phyloP scores from a whole-genome alignment of 352 stramenopile genomes.

The Globisporangium canariense region DNA sequence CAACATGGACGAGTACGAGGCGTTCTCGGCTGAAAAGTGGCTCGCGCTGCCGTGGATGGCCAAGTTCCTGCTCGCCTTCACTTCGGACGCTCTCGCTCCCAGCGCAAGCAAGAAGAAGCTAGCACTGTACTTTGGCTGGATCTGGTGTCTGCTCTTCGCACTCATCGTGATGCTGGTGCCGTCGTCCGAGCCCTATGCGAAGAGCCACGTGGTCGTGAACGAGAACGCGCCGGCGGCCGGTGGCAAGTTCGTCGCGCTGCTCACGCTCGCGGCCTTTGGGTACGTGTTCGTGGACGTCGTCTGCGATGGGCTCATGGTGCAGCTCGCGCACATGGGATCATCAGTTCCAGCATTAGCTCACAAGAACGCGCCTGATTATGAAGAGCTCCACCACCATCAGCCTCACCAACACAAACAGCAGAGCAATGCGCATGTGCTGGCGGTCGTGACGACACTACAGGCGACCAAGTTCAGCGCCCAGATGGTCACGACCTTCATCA shows the following conservation, averaged over 20 bases:
- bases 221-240: slow-evolving; percentile 28
- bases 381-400: neutral
- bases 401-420: neutral
- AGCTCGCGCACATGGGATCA: slow-evolving; percentile 28
- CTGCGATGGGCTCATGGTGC: slow-evolving; percentile 43
- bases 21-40: slow-evolving; percentile 44
- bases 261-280: slow-evolving; percentile 45
- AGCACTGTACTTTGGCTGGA: slow-evolving; percentile 36
- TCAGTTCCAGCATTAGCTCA: neutral
- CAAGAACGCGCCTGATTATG: neutral
- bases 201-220: slow-evolving; percentile 32
- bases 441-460: slow-evolving; percentile 34
- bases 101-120: neutral
- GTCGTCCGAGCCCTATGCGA: slow-evolving; percentile 38
- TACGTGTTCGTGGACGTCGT: slow-evolving; percentile 47
- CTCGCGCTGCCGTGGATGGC: slow-evolving; percentile 57
- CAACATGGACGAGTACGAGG: slow-evolving; percentile 68
- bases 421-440: neutral
- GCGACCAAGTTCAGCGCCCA: slow-evolving; percentile 36
- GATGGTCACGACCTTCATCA: slow-evolving; percentile 38
- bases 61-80: slow-evolving; percentile 48
- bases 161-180: slow-evolving; percentile 34
- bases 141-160: slow-evolving; percentile 39
- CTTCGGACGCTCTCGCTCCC: slow-evolving; percentile 37
- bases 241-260: slow-evolving; percentile 44